Base-by-base conservation (phyloP, 345 rosid genomes). In the Geranium rotundifolium region DNA sequence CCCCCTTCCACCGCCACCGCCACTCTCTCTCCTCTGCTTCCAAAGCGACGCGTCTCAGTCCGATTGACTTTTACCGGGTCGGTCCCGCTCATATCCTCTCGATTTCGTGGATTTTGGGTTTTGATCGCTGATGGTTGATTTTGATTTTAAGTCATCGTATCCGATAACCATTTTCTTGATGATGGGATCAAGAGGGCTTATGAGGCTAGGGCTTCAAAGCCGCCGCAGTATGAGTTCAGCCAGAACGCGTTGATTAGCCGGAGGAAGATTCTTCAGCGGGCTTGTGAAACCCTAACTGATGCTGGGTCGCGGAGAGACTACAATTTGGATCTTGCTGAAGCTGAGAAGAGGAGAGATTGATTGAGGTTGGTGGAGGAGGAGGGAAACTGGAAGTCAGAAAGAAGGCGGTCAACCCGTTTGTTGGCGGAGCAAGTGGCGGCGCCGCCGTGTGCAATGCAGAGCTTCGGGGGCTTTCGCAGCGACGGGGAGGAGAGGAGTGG, bases 101-200 rank as follows among this genome's bases (percentile, higher is more conserved):
- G 27, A 54, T 61, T 19, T 30, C 39, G 8, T 3, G 2, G n/a
- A 39, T 7, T 31, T 7, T 2, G n/a, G 3, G n/a, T 58, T 14
- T 58, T 57, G 3, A 4, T 7, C 34, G 4, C 14, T 41, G 50
- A 41, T 41, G 37, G 50, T 41, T 41, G 50, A 9, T 41, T 41
- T 41, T 41, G 50, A 6, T 41, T 41, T 6, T 12, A 84, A 87
- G 83, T 85, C 2, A 79, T 89, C 18, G 95, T 95, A 65, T 95
- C 98, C 14, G 85, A 92, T 79, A 78, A 91, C 17, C 98, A 92
- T 80, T 92, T 89, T 75, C 78, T 92, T 50, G 93, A 88, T 17
- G 95, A 92, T 54, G 96, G 96, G 37, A 87, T 87, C 56, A 77
- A 73, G 69, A 79, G 98, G 69, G 86, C 96, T 1, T 92, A 79